Evolutionary conservation across 352 stramenopile genomes (phyloP).

Genomic region (Globisporangium acanthophoron): DNA sequence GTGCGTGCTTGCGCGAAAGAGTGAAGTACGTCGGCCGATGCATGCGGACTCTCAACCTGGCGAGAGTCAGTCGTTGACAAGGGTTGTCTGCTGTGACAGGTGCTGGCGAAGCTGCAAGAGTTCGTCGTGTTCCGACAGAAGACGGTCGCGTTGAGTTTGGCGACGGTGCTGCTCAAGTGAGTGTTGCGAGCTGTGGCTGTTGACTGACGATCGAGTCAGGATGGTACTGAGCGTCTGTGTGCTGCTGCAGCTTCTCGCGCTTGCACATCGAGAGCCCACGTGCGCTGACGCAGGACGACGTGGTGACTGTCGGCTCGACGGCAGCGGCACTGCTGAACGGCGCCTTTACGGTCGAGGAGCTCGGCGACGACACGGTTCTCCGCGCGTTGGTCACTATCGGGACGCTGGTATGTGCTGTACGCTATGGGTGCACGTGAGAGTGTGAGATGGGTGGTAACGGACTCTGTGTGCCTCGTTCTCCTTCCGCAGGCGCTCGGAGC

Average conservation of each 20-base stretch:
- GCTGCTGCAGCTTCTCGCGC: slow-evolving; percentile 34
- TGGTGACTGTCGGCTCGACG: slow-evolving; percentile 40
- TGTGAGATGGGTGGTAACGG: neutral
- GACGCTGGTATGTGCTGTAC: slow-evolving; percentile 40
- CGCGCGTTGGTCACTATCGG: slow-evolving; percentile 61
- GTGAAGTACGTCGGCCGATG: slow-evolving; percentile 22
- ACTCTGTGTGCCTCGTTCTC: neutral
- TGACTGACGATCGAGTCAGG: neutral
- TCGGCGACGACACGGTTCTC: slow-evolving; percentile 76
- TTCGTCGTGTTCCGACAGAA: slow-evolving; percentile 59
- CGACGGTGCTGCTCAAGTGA: slow-evolving; percentile 73
- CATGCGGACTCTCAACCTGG: neutral
- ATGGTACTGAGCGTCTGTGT: neutral
- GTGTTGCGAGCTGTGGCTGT: slow-evolving; percentile 2
- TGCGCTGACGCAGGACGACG: slow-evolving; percentile 39
- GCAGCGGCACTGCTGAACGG: slow-evolving; percentile 49
- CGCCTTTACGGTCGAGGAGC: slow-evolving; percentile 40
- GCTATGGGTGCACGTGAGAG: neutral
- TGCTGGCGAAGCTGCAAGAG: slow-evolving; percentile 33
- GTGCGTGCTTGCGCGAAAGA: slow-evolving; percentile 46
- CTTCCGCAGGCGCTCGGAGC: slow-evolving; percentile 28
- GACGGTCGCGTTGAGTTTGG: slow-evolving; percentile 56
- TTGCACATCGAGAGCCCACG: slow-evolving; percentile 23
- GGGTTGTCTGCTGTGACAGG: slow-evolving; percentile 10
- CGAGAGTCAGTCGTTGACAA: neutral